These are phyloP conservation scores for Aspergillus neoniger DNA, from an alignment of 2,329 filamentous ascomycete species.

Conservation along the genomic window DNA sequence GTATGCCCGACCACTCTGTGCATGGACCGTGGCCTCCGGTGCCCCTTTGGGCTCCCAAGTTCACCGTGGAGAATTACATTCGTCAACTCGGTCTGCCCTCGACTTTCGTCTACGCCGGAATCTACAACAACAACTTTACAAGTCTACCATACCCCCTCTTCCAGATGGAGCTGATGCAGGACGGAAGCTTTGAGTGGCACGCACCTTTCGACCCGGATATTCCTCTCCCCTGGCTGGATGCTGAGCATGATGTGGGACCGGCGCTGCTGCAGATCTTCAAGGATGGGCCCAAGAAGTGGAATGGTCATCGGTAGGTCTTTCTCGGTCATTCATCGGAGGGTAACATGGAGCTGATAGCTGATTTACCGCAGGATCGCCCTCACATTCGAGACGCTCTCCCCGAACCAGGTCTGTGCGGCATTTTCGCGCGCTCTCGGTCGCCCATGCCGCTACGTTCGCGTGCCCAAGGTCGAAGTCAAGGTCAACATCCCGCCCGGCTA, in stretches of 20 bases:
- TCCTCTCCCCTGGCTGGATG: slow-evolving; percentile 91
- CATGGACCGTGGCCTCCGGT: slow-evolving; percentile 81
- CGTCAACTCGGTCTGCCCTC: slow-evolving; percentile 78
- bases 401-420: slow-evolving; percentile 74
- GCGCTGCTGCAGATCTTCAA: slow-evolving; percentile 93
- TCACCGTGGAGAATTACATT: slow-evolving; percentile 88
- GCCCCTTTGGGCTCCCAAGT: slow-evolving; percentile 90
- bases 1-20: slow-evolving; percentile 90
- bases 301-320: slow-evolving; percentile 62
- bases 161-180: slow-evolving; percentile 83
- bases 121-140: slow-evolving; percentile 99
- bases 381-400: slow-evolving; percentile 86
- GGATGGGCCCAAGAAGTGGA: slow-evolving; percentile 84
- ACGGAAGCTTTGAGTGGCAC: slow-evolving; percentile 88
- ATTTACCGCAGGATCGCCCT: slow-evolving; percentile 68
- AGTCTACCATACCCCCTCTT: slow-evolving; percentile 89
- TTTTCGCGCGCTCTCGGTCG: slow-evolving; percentile 79
- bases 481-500: slow-evolving; percentile 88
- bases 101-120: slow-evolving; percentile 93
- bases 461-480: slow-evolving; percentile 73
- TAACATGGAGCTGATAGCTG: slow-evolving; percentile 15
- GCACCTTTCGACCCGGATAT: slow-evolving; percentile 90
- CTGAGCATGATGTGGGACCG: slow-evolving; percentile 92
- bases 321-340: not conserved
- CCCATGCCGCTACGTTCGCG: slow-evolving; percentile 74